Percentiles rank a stretch among this genome's conserved stretches.
Evolutionary conservation across 2,329 filamentous ascomycete species (phyloP).

Genomic region (Fusarium goolgardi): DNA sequence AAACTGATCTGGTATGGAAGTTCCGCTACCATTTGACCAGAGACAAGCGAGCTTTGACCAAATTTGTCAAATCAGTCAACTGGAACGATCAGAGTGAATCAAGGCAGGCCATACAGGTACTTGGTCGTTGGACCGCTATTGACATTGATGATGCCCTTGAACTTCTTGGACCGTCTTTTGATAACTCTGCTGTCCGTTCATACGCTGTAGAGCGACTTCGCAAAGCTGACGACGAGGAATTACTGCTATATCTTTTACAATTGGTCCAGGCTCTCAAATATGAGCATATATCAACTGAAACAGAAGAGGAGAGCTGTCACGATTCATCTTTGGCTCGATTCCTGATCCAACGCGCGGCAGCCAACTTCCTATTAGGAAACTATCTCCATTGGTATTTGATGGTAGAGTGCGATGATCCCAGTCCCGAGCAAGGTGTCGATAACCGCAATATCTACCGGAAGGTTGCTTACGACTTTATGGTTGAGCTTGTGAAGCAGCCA

Average conservation of each 20-base stretch:
- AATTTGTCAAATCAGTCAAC: slow-evolving; percentile 97
- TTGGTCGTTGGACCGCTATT: slow-evolving; percentile 95
- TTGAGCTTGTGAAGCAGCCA: slow-evolving; percentile 77
- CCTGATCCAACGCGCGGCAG: slow-evolving; percentile 85
- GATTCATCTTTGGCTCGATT: slow-evolving; percentile 92
- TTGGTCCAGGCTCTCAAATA: slow-evolving; percentile 97
- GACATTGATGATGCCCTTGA: slow-evolving; percentile 97
- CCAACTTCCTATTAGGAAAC: slow-evolving; percentile 91
- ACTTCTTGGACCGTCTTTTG: slow-evolving; percentile 90
- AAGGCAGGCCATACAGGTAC: slow-evolving; percentile 87
- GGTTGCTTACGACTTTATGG: slow-evolving; percentile 97
- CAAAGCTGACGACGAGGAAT: slow-evolving; percentile 91
- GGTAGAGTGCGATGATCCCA: slow-evolving; percentile 92
- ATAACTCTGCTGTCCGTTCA: slow-evolving; percentile 86
- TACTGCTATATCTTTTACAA: slow-evolving; percentile 91
- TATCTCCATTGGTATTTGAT: slow-evolving; percentile 99
- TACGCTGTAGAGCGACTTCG: slow-evolving; percentile 93
- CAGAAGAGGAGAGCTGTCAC: slow-evolving; percentile 66
- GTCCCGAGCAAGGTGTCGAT: slow-evolving; percentile 77
- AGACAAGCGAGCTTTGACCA: slow-evolving; percentile 92
- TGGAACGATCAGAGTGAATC: slow-evolving; percentile 90
- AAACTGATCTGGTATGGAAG: slow-evolving; percentile 97
- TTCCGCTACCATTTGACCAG: slow-evolving; percentile 94
- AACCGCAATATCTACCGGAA: slow-evolving; percentile 90
- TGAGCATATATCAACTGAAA: slow-evolving; percentile 77